phyloP scores from a whole-genome alignment of 2,329 filamentous ascomycete species.

The Scortechinia acanthostroma region DNA sequence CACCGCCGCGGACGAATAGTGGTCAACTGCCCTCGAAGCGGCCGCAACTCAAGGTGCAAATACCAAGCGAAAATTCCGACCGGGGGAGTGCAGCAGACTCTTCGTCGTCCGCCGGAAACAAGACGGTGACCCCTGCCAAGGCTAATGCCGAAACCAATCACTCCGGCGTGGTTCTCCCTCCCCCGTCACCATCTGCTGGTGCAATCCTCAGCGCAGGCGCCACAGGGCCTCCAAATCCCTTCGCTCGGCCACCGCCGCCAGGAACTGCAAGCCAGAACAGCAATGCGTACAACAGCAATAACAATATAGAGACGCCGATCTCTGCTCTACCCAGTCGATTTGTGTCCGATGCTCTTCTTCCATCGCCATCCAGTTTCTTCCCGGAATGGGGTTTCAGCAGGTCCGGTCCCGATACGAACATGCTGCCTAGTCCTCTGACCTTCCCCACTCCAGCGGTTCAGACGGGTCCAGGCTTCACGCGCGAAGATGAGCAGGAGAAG shows the following conservation, averaged over 20 bases:
- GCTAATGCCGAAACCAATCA: background rate
- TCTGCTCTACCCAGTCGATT: slow-evolving; percentile 89
- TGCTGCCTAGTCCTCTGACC: slow-evolving; percentile 83
- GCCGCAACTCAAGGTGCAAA: slow-evolving; percentile 85
- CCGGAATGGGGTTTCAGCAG: slow-evolving; percentile 75
- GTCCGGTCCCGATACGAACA: slow-evolving; percentile 62
- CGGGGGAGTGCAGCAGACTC: slow-evolving; percentile 69
- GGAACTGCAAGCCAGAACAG: background rate
- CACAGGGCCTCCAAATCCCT: slow-evolving; percentile 87
- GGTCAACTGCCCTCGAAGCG: slow-evolving; percentile 59
- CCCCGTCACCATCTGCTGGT: slow-evolving; percentile 83
- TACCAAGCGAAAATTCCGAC: slow-evolving; percentile 84
- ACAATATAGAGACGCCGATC: slow-evolving; percentile 74
- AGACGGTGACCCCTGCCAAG: slow-evolving; percentile 42
- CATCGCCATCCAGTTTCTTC: slow-evolving; percentile 88
- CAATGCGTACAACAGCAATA: slow-evolving; percentile 50
- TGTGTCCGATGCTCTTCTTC: slow-evolving; percentile 77
- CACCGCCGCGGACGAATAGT: slow-evolving; percentile 74
- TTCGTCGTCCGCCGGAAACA: slow-evolving; percentile 52
- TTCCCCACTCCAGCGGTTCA: slow-evolving; percentile 75
- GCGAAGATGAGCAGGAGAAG: slow-evolving; percentile 37
- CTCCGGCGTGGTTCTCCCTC: slow-evolving; percentile 71
- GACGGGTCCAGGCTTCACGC: slow-evolving; percentile 54
- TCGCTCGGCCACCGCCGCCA: slow-evolving; percentile 72
- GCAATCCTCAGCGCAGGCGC: slow-evolving; percentile 84